Conservation (phyloP, 257 asterid genomes). For the Eustoma russellianum region DNA sequence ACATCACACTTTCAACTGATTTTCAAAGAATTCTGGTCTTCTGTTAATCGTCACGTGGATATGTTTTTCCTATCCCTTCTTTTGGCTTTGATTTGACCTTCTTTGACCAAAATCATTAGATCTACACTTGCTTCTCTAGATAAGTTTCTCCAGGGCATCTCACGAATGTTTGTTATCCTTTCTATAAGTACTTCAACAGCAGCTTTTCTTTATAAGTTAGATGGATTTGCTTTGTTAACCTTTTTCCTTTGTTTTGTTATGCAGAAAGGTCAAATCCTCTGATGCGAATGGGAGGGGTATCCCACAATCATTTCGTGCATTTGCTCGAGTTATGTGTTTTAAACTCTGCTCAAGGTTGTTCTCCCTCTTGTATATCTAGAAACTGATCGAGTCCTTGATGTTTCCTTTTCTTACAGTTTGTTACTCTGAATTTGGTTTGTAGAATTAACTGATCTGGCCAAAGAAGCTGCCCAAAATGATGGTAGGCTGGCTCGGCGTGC, state of each 20-base stretch:
- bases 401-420: not conserved
- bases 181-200: not conserved
- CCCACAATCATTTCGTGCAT: slow-evolving; percentile 80
- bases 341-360: not conserved
- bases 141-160: not conserved
- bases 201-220: not conserved
- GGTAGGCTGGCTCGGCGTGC: slow-evolving; percentile 77
- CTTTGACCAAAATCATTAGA: too few relatives aligned
- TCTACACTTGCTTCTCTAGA: too few relatives aligned
- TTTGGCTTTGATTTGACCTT: too few relatives aligned
- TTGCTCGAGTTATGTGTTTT: slow-evolving; percentile 59
- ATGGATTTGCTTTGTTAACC: too few relatives aligned
- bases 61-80: too few relatives aligned
- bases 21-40: too few relatives aligned
- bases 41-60: too few relatives aligned
- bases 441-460: slow-evolving; percentile 50
- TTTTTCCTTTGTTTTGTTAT: not conserved
- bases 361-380: too few relatives aligned
- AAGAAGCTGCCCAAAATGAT: slow-evolving; percentile 54
- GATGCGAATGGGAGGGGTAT: slow-evolving; percentile 65
- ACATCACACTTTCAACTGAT: too few relatives aligned
- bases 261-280: slow-evolving; percentile 47
- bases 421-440: not conserved
- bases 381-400: not conserved
- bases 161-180: not conserved